Evolutionary conservation across 2,329 filamentous ascomycete species (phyloP).

Genomic region (Colletotrichum sp.): DNA sequence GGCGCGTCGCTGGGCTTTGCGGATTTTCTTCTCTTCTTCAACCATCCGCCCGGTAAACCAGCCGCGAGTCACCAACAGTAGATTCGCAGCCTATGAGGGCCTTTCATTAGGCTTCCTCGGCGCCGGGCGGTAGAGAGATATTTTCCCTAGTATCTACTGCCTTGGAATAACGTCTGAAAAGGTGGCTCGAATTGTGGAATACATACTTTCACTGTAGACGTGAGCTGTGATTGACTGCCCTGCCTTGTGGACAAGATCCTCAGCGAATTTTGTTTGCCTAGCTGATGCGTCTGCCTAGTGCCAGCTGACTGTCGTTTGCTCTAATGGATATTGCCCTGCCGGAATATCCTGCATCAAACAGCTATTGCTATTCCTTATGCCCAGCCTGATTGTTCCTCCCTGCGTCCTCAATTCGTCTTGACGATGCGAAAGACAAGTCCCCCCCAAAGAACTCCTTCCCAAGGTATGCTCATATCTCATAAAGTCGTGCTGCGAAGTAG

Average conservation of each 20-base stretch:
- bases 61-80: constrained; percentile 24
- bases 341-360: neutral
- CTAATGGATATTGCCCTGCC: neutral
- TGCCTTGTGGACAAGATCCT: neutral
- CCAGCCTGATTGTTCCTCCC: neutral
- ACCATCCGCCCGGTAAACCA: constrained; percentile 43
- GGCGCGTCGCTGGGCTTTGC: neutral
- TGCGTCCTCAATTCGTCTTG: neutral
- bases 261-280: neutral
- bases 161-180: constrained; percentile 79
- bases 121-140: constrained; percentile 65
- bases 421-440: neutral
- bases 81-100: constrained; percentile 34
- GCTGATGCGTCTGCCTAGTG: too few species aligned
- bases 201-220: constrained; percentile 49
- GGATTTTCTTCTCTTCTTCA: constrained; percentile 35
- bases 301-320: neutral
- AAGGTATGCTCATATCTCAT: neutral
- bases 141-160: constrained; percentile 86
- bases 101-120: constrained; percentile 62
- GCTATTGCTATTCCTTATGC: neutral
- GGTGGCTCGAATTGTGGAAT: constrained; percentile 83
- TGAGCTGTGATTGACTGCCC: neutral
- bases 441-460: neutral
- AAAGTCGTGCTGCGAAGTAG: neutral